phyloP scores from a whole-genome alignment of 192 early-diverging fungal species.

The Entomortierella beljakovae region DNA sequence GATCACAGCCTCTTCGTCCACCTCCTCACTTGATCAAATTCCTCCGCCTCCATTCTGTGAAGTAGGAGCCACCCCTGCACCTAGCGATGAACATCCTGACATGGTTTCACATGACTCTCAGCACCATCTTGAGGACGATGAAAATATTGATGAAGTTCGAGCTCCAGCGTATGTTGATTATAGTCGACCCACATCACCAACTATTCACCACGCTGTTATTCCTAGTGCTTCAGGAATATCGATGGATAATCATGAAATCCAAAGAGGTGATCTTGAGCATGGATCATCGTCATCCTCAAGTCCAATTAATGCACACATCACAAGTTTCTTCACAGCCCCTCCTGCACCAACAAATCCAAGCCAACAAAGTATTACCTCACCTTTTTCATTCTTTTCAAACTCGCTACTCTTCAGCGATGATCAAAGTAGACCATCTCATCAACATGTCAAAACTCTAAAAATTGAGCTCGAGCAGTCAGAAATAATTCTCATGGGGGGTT shows the following conservation, averaged over 20 bases:
- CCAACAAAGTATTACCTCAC: constrained; percentile 16
- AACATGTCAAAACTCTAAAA: constrained; percentile 21
- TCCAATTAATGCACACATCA: background rate
- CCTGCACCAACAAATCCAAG: background rate
- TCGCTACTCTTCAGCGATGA: background rate
- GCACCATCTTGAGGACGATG: constrained; percentile 25
- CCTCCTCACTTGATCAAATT: constrained; percentile 3
- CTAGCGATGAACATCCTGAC: constrained; percentile 11
- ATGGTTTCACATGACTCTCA: constrained; percentile 11
- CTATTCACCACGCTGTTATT: background rate
- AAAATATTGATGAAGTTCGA: background rate
- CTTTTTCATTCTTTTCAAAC: constrained; percentile 15
- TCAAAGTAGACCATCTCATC: background rate
- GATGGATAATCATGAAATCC: background rate
- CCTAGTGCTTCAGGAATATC: constrained; percentile 10
- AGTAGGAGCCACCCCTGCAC: constrained; percentile 9
- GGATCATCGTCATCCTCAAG: background rate
- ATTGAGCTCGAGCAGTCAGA: constrained; percentile 15
- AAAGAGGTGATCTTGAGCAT: background rate
- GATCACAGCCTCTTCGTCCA: constrained; percentile 2
- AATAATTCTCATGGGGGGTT: constrained; percentile 10
- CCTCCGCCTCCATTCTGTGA: background rate
- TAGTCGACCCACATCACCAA: constrained; percentile 14
- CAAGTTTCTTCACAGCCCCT: constrained; percentile 20
- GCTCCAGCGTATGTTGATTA: background rate